Conservation (phyloP, 768 basidiomycete genomes). For the Tulasnella sp. region DNA sequence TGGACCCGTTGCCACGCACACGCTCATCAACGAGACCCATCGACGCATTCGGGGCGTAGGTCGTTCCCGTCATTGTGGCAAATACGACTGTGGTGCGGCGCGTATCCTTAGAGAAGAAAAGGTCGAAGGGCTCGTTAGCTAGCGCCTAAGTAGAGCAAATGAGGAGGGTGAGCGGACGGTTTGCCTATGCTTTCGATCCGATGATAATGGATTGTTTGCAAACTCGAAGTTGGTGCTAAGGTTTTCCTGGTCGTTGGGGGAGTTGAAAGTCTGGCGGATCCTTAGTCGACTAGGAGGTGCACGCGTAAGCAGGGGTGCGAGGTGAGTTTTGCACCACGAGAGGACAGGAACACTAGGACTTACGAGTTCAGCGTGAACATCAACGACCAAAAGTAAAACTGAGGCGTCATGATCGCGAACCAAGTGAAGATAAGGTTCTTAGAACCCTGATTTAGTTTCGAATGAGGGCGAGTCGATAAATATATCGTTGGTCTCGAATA, state of each 20-base stretch:
- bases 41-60: neutral
- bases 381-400: neutral
- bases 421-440: neutral
- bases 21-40: neutral
- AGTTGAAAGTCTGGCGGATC: neutral
- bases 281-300: neutral
- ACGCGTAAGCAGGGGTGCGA: neutral
- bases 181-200: neutral
- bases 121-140: neutral
- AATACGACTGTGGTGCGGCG: neutral
- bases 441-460: neutral
- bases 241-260: neutral
- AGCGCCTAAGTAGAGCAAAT: neutral
- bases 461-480: neutral
- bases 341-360: neutral
- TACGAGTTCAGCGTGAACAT: conserved; percentile 10
- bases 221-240: neutral
- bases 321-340: neutral
- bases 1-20: neutral
- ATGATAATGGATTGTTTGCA: neutral
- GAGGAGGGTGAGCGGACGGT: neutral
- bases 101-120: neutral
- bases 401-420: neutral
- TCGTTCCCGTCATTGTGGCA: neutral
- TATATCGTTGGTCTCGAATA: neutral